Base-by-base conservation (phyloP, 352 stramenopile genomes). In the Phytophthora agathidicida region DNA sequence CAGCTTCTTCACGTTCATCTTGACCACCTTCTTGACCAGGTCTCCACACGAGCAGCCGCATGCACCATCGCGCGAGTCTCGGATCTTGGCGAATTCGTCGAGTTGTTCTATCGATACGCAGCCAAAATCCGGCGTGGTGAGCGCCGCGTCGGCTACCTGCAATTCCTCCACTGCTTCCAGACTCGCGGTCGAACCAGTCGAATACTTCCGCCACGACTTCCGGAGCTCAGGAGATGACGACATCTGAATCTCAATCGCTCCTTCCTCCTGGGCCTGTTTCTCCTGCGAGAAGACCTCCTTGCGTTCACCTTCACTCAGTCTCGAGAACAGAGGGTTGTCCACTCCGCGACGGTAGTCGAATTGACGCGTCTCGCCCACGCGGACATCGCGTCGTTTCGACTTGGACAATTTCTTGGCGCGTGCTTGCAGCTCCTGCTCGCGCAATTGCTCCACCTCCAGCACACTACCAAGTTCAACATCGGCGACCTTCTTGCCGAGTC, bases 1-100 rank as follows among this genome's bases (percentile, higher is more conserved):
- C 20, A 95, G 69, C 43, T 89, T 90, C 55, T 93, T 93, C 7
- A 89, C 71, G 42, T 89, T 90, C 86, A 95, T 94, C 60, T 92
- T 92, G 58, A 55, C 48, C 35, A 94, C 86, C 41, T 92, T 93
- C 59, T 90, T 89, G 30, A 92, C 71, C 41, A 95, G 52, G 14
- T 95, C 83, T 35, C 86, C 86, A 31, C 86, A 95, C 43, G 80
- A 91, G 51, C 86, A 95, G 27, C 86, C 86, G 38, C 86, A 95
- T 4, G 68, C 63, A 4, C 57, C 83, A 27, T 92, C 85, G 10
- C 86, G 80, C 20, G 86, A 95, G 66, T 91, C 83, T 23, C 86
- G 86, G 38, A 95, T 95, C 51, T 77, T 74, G 9, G 72, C 76
- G 43, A 95, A 93, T 54, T 95, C 86, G 50, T 89, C 74, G n/a